phyloP scores from a whole-genome alignment of 495 filamentous ascomycete species.

The Aspergillus coremiiformis region DNA sequence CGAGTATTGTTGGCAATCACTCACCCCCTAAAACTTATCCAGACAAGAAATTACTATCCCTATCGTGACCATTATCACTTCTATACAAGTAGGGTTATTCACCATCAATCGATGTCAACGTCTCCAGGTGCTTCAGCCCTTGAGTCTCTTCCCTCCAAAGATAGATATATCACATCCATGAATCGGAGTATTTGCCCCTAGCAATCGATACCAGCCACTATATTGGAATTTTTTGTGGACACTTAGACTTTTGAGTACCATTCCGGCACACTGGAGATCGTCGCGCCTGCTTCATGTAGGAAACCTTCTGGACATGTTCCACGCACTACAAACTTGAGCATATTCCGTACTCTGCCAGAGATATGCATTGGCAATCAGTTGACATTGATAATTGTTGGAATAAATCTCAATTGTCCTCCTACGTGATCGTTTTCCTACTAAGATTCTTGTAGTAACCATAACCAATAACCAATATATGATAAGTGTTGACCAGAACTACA shows the following conservation, averaged over 20 bases:
- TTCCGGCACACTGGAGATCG: conserved; percentile 14
- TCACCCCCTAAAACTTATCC: no score
- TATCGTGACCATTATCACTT: not conserved
- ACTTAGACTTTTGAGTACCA: conserved; percentile 11
- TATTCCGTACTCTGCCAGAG: not conserved
- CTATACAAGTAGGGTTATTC: not conserved
- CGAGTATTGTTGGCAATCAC: no score
- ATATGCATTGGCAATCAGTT: not conserved
- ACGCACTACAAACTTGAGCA: no score
- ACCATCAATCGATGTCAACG: not conserved
- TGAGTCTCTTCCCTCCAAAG: not conserved
- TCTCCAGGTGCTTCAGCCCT: not conserved
- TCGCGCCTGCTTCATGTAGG: conserved; percentile 9
- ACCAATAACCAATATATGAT: no score
- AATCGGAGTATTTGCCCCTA: conserved; percentile 5
- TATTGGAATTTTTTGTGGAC: conserved; percentile 4
- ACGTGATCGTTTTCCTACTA: no score
- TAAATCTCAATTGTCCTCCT: not conserved
- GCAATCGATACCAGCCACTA: conserved; percentile 3
- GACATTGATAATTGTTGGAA: no score
- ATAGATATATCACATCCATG: conserved; percentile 18
- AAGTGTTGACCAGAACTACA: not conserved
- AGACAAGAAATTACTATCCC: not conserved
- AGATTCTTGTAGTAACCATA: no score
- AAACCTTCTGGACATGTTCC: conserved; percentile 16